Evolutionary conservation across 805 yeast species (phyloP).

Genomic region (Scheffersomyces ergatensis): DNA sequence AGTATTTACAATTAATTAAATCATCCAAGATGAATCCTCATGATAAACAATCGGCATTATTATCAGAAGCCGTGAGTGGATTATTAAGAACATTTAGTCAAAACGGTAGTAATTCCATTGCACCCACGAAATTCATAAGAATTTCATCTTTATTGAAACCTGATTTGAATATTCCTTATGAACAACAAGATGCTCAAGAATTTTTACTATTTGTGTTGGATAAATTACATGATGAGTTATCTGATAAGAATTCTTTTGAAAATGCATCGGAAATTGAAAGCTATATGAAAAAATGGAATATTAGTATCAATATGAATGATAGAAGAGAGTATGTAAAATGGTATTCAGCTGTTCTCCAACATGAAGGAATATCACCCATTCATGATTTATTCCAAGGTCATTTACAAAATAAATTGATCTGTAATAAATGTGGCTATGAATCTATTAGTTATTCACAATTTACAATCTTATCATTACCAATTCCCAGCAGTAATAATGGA

Average conservation of each 20-base stretch:
- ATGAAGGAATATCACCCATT: constrained; percentile 67
- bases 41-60: constrained; percentile 17
- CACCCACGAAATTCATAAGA: constrained; percentile 63
- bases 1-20: constrained; percentile 21
- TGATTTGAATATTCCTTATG: constrained; percentile 64
- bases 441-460: constrained; percentile 62
- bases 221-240: constrained; percentile 64
- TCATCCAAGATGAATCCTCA: constrained; percentile 11
- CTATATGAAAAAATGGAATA: constrained; percentile 29
- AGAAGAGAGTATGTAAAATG: constrained; percentile 58
- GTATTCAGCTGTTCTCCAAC: constrained; percentile 49
- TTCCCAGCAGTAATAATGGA: constrained; percentile 39
- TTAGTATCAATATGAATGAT: constrained; percentile 27
- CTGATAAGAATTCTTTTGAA: constrained; percentile 18
- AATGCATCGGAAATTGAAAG: constrained; percentile 20
- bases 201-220: constrained; percentile 66
- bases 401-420: constrained; percentile 58
- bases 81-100: constrained; percentile 56
- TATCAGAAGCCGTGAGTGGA: constrained; percentile 52
- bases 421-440: constrained; percentile 62
- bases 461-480: constrained; percentile 61
- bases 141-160: constrained; percentile 54
- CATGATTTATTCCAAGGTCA: constrained; percentile 72
- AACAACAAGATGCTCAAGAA: constrained; percentile 83
- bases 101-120: constrained; percentile 60